A percentile compares a stretch with the other conserved stretches of the same genome.
Conservation (phyloP, 2,329 filamentous ascomycete genomes). For the Colletotrichum sp. region DNA sequence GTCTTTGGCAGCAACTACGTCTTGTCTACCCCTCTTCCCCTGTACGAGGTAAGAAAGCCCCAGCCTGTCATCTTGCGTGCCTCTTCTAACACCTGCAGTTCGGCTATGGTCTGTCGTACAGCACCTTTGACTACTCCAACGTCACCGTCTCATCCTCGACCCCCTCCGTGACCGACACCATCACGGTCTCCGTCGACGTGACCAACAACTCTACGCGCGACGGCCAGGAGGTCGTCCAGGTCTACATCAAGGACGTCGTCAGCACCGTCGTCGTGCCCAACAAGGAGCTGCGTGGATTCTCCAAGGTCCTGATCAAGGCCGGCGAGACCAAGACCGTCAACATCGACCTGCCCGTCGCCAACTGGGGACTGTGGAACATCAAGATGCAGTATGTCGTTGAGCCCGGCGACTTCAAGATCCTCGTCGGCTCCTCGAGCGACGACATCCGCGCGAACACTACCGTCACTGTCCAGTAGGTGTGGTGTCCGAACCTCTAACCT, state of each 20-base stretch:
- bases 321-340: slow-evolving; percentile 60
- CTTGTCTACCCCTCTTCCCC: slow-evolving; percentile 60
- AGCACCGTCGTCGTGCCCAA: slow-evolving; percentile 69
- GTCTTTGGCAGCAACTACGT: slow-evolving; percentile 71
- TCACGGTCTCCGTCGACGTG: slow-evolving; percentile 66
- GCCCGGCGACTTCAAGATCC: slow-evolving; percentile 68
- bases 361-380: slow-evolving; percentile 62
- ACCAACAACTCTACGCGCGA: slow-evolving; percentile 63
- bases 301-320: slow-evolving; percentile 66
- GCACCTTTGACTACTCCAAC: slow-evolving; percentile 64
- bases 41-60: slow-evolving; percentile 48
- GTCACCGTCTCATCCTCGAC: slow-evolving; percentile 54
- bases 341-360: slow-evolving; percentile 59
- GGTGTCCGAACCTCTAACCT: not conserved
- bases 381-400: slow-evolving; percentile 78
- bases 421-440: slow-evolving; percentile 64
- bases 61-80: fast-evolving
- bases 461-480: slow-evolving; percentile 49
- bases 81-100: slow-evolving; percentile 47
- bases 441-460: slow-evolving; percentile 62
- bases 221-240: slow-evolving; percentile 71
- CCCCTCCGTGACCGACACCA: slow-evolving; percentile 52
- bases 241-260: slow-evolving; percentile 69
- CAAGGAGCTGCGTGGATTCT: slow-evolving; percentile 69
- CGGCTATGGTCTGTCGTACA: slow-evolving; percentile 71